These are phyloP conservation scores for Hondaea fermentalgiana DNA, from an alignment of 108 stramenopile genomes.

Conservation along the genomic window DNA sequence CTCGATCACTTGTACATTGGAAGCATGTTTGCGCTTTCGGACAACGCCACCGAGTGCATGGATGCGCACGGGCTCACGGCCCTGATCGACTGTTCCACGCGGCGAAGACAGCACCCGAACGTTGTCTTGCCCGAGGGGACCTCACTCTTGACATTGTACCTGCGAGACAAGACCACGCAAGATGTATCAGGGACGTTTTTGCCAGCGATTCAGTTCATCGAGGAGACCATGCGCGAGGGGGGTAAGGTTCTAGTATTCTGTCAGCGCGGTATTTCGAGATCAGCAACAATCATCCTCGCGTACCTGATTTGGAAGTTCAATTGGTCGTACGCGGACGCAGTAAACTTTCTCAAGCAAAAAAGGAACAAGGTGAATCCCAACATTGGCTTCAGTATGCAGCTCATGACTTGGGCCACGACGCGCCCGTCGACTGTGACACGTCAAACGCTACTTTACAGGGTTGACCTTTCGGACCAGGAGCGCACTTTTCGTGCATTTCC, in stretches of 20 bases:
- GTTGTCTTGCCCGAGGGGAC: not conserved
- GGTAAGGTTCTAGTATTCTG: not conserved
- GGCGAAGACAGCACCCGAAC: not conserved
- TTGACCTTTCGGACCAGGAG: not conserved
- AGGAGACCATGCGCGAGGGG: not conserved
- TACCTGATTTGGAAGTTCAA: not conserved
- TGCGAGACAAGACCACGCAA: conserved; percentile 1
- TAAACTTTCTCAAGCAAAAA: not conserved
- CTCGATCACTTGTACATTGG: not conserved
- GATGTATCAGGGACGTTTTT: not conserved
- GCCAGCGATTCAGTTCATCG: not conserved
- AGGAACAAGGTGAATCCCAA: not conserved
- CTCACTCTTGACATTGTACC: not conserved
- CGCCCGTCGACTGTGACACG: not conserved
- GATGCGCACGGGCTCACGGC: not conserved
- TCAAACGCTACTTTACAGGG: not conserved
- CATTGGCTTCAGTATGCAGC: not conserved
- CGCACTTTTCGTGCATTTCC: not conserved
- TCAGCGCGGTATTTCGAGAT: not conserved
- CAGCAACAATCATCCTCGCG: not conserved
- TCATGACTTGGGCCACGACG: not conserved
- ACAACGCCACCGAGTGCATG: not conserved
- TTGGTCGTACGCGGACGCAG: not conserved
- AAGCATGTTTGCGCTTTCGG: not conserved
- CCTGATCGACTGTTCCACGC: not conserved